phyloP scores from a whole-genome alignment of 805 yeast genomes.

The Wickerhamiella bombiphila region DNA sequence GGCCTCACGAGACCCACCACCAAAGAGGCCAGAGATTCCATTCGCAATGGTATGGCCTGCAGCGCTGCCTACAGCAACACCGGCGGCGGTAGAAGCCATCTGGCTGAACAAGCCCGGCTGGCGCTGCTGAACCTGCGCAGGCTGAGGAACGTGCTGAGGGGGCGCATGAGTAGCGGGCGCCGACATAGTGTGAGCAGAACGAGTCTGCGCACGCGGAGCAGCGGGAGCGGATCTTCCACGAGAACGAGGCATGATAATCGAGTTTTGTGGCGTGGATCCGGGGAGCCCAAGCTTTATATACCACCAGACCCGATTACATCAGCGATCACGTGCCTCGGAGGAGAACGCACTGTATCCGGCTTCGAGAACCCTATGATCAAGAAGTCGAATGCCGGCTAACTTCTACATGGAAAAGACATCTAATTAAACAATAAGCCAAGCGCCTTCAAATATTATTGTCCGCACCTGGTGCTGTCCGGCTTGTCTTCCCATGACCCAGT shows the following conservation, averaged over 20 bases:
- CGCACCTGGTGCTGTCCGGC: too few relatives aligned
- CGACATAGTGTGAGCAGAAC: conserved; percentile 28
- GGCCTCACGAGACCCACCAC: conserved; percentile 47
- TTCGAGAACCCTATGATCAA: too few relatives aligned
- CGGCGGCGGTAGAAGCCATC: conserved; percentile 99
- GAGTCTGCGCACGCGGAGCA: conserved; percentile 19
- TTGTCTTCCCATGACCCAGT: too few relatives aligned
- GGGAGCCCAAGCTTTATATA: neutral
- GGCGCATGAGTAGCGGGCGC: conserved; percentile 49
- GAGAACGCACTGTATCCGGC: too few relatives aligned
- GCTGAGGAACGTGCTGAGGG: conserved; percentile 36
- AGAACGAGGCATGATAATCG: conserved; percentile 23
- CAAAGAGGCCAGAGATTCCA: conserved; percentile 78
- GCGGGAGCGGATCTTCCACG: conserved; percentile 31
- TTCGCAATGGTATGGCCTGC: conserved; percentile 95
- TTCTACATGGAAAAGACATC: too few relatives aligned
- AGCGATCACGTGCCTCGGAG: conserved; percentile 3
- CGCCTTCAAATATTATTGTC: too few relatives aligned
- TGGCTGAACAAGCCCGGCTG: conserved; percentile 84
- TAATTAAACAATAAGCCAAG: too few relatives aligned
- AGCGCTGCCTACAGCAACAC: conserved; percentile 98
- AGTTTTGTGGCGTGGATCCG: neutral
- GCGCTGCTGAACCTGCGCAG: conserved; percentile 30
- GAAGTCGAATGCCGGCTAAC: too few relatives aligned
- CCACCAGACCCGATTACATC: neutral